Base-by-base conservation (phyloP, 2,329 filamentous ascomycete species). In the Corniculantispora saksenae region DNA sequence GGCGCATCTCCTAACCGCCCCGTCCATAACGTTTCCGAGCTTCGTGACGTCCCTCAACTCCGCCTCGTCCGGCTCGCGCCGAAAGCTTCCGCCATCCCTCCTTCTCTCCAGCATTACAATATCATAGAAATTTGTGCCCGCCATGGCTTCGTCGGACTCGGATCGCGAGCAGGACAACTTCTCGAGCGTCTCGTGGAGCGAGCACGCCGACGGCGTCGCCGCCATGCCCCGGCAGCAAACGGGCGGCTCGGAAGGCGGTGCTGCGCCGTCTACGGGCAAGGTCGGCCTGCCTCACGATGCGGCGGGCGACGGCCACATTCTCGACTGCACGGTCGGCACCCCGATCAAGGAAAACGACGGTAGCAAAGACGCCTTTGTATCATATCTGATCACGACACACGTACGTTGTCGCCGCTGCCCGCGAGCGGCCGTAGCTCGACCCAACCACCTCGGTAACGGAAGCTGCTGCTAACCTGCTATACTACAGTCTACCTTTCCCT, bases 261-360 rank as follows among this genome's bases (percentile, higher is more conserved):
- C 57, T 21, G 54, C 60, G 27, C 51, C 51, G 2, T 54, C 81
- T 68, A 21, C 58, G n/a, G 38, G 70, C 55, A 23, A 59, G 70
- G 64, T 60, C 12, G 62, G 51, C 27, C 43, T 53, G 25, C 54
- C 58, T 65, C 89, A 91, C 72, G 79, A 88, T 60, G 84, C 84
- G 43, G 87, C 87, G 54, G 82, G 91, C 62, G 89, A 89, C 67
- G 85, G 83, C 45, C 94, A 96, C 70, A 85, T 87, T 64, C 84
- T 99, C 51, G 91, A 97, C 74, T 97, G 94, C 76, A 88, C 82
- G 21, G 94, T 99, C 21, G 87, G 88, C 63, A 86, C 89, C 66
- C 93, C 95, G 23, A 86, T 94, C 78, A 98, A 97, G 79, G 95
- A 98, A 82, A 95, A 94, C 73, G 93, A 97, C 73, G 94, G 95